A percentile compares a stretch with the other conserved stretches of the same genome.
Conservation (phyloP, 23 red algal genomes). For the Porphyridium purpureum region DNA sequence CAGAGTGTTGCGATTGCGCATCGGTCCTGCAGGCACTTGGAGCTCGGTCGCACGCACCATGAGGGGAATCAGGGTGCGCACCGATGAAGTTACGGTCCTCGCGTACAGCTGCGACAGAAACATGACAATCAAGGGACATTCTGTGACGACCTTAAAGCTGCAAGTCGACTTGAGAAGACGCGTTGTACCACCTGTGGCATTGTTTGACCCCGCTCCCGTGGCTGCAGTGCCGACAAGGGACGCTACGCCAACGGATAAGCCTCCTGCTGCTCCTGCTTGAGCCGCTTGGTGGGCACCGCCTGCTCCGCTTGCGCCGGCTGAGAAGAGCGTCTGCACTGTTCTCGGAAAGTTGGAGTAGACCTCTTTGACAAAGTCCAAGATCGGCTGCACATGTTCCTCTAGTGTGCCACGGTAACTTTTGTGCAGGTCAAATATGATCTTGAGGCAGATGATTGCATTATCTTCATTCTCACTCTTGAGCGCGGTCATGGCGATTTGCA, state of each 20-base stretch:
- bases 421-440: constrained; percentile 80
- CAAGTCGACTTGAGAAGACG: constrained; percentile 14
- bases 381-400: constrained; percentile 35
- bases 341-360: constrained; percentile 45
- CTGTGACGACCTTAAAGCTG: constrained; percentile 66
- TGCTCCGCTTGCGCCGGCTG: background rate
- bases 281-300: too few species aligned
- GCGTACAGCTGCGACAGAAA: constrained; percentile 74
- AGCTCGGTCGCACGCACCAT: constrained; percentile 74
- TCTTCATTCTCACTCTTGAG: constrained; percentile 65
- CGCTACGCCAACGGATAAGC: too few species aligned
- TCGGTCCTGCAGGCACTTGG: constrained; percentile 22
- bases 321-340: constrained; percentile 30
- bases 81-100: too few species aligned
- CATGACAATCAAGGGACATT: constrained; percentile 82
- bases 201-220: background rate
- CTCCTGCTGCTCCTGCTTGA: too few species aligned
- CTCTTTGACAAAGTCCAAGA: constrained; percentile 61
- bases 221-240: too few species aligned
- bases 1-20: constrained; percentile 10
- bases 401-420: constrained; percentile 39
- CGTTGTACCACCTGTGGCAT: background rate
- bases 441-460: constrained; percentile 47
- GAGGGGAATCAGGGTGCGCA: constrained; percentile 27
- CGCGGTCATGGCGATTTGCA: constrained; percentile 31